Evolutionary conservation across 306 rosid genomes (phyloP), one percentile per base, ranked within the genome.

Genomic region (Vicia faba): DNA sequence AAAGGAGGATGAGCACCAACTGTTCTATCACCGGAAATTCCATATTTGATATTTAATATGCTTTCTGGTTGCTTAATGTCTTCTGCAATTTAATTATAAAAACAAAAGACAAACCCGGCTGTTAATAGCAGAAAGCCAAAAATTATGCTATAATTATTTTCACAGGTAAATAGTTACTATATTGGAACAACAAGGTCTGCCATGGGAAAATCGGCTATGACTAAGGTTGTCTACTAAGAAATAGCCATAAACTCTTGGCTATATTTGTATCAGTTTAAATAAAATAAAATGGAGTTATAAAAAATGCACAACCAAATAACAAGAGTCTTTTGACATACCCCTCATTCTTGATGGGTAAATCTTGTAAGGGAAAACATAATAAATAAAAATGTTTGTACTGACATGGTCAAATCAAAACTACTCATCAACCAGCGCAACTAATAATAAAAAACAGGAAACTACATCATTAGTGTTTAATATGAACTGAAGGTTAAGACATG

Each of bases 1-100:
- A 83, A 82, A 67, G 99, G 96, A 61, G 81, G 82, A 84, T 95
- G 99, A 12, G 99, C 99, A 72, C 99, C 99, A 38, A 78, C 56
- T 39, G 81, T 74, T 87, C 97, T 85, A 43, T 85, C 81, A 19
- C 99, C 99, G 68, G 85, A 88, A 74, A 95, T 81, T 41, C 92
- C 89, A 76, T 95, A 95, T 85, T 82, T 84, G 64, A 95, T 76
- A 69, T 88, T 93, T 45, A 93, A 68, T 83, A 88, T 79, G 80
- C 95, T 90, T 62, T 95, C 95, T 5, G 86, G 75, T 70, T 61
- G 79, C 63, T 68, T 78, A 40, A 33, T 73, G 33, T 73, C 71
- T 88, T 81, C 97, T 90, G 85, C 82, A 57, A 19, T 65, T 7
- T 13, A 5, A 51, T 18, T 28, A 19, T 50, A 36, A 18, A 64